Evolutionary conservation across 1,139 yeast species (phyloP), one percentile per base, ranked within the genome.

Genomic region (Eremothecium sinecaudum): DNA sequence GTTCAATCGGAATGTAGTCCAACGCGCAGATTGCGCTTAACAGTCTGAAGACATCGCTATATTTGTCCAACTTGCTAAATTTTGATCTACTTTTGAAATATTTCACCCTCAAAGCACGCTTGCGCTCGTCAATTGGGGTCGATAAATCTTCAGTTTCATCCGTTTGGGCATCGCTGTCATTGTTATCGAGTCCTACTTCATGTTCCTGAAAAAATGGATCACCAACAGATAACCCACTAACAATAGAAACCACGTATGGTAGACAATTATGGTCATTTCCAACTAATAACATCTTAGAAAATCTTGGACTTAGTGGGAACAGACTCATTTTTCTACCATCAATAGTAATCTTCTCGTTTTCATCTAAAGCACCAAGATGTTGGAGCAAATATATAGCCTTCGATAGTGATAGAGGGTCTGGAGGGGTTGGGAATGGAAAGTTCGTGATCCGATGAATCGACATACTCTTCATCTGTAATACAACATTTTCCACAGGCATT

Each of bases 401-500:
- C 4, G 59, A 56, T 29, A 92, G 63, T 12, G 80, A 65, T 0
- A 38, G 34, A 39, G 79, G 62, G 33, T 79, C 83, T 0, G 98
- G 97, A 1, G 95, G 83, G 0, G 97, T 87, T 2, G 98, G 98
- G 62, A 90, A 92, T 28, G 98, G 98, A 65, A 92, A 92, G 50
- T 90, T 90, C 18, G 75, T 64, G 31, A 92, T 79, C 34, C 81
- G 81, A 56, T 83, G 92, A 41, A 92, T 87, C 2, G 96, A 96
- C 95, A 92, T 90, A 43, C 90, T 74, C 59, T 90, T 92, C 98
- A 92, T 90, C 32, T 81, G 82, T 45, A 92, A 64, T 0, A 90
- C 94, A 14, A 90, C 80, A 51, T 95, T 87, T 53, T 90, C 98
- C 30, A 86, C 87, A 0, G 98, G 98, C 92, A 84, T 87, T 45